These are phyloP conservation scores for Coffea canephora DNA, from an alignment of 257 asterid genomes.

Conservation along the genomic window DNA sequence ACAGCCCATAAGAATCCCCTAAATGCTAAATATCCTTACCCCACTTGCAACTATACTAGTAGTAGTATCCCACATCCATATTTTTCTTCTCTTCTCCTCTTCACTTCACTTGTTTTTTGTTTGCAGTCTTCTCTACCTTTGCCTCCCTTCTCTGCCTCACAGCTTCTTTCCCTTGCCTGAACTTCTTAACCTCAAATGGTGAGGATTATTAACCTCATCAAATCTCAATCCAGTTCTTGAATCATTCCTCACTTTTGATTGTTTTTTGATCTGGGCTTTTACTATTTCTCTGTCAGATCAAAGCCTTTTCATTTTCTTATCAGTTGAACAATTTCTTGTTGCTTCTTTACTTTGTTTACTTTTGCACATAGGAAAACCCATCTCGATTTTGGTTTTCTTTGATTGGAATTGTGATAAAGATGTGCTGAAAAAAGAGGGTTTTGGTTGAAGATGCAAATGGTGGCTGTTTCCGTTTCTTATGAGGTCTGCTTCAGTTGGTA, in stretches of 20 bases:
- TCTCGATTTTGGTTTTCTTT: conserved; percentile 29
- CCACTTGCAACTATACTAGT: conserved; percentile 19
- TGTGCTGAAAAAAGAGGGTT: conserved; percentile 35
- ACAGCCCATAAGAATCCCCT: conserved; percentile 11
- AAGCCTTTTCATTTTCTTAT: conserved; percentile 17
- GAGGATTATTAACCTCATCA: conserved; percentile 28
- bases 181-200: conserved; percentile 19
- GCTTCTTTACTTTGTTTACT: conserved; percentile 20
- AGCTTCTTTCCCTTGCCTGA: conserved; percentile 25
- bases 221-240: conserved; percentile 36
- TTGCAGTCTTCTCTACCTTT: conserved; percentile 39
- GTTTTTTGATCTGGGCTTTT: conserved; percentile 40
- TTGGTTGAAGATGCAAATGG: conserved; percentile 40
- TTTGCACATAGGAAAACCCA: conserved; percentile 19
- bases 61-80: conserved; percentile 10
- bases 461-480: conserved; percentile 32
- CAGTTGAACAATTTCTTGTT: conserved; percentile 19
- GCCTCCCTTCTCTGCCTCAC: conserved; percentile 30
- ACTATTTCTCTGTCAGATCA: conserved; percentile 34
- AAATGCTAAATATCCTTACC: conserved; percentile 11
- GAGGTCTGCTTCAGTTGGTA: conserved; percentile 55
- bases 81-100: neutral
- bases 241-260: conserved; percentile 22
- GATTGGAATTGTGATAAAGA: conserved; percentile 20
- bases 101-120: conserved; percentile 20